Evolutionary conservation across 257 asterid species (phyloP).

Genomic region (Voacanga thouarsii): DNA sequence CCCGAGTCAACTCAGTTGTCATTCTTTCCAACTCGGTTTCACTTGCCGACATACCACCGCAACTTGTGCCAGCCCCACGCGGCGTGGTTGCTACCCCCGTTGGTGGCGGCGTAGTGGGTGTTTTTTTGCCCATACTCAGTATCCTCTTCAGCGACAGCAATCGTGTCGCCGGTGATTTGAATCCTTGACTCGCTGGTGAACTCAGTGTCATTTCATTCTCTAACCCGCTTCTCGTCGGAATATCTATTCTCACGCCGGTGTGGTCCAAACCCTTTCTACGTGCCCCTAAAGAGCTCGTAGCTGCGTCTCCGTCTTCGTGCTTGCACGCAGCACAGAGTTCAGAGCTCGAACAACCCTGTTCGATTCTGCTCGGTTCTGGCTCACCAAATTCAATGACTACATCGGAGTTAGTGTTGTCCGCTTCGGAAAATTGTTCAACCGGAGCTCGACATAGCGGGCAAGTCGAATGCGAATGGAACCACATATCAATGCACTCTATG

Average conservation of each 20-base stretch:
- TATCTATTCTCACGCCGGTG: constrained; percentile 48
- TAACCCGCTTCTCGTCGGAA: constrained; percentile 47
- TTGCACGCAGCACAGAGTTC: constrained; percentile 21
- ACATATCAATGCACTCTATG: constrained; percentile 73
- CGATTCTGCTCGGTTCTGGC: constrained; percentile 4
- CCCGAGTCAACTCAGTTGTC: constrained; percentile 13
- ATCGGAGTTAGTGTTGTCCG: constrained; percentile 19
- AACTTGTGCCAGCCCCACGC: constrained; percentile 31
- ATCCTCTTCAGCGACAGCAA: constrained; percentile 54
- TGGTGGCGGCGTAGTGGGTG: constrained; percentile 30
- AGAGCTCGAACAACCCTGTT: constrained; percentile 44
- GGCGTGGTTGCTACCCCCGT: constrained; percentile 32
- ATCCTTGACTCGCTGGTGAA: constrained; percentile 38
- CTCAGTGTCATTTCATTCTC: constrained; percentile 41
- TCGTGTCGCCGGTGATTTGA: constrained; percentile 50
- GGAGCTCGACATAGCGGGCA: constrained; percentile 84
- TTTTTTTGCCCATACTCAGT: constrained; percentile 54
- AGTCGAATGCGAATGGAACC: constrained; percentile 78
- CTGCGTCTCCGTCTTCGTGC: constrained; percentile 17
- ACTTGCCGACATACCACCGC: constrained; percentile 1
- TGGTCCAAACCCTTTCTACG: constrained; percentile 54
- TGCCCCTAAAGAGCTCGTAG: constrained; percentile 27
- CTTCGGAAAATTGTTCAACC: constrained; percentile 39
- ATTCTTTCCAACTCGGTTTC: constrained; percentile 43
- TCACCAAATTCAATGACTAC: constrained; percentile 13